A percentile compares a stretch with the other conserved stretches of the same genome.
These are phyloP conservation scores for Rhynchosporium secalis DNA, from an alignment of 2,329 filamentous ascomycete species.

Conservation along the genomic window DNA sequence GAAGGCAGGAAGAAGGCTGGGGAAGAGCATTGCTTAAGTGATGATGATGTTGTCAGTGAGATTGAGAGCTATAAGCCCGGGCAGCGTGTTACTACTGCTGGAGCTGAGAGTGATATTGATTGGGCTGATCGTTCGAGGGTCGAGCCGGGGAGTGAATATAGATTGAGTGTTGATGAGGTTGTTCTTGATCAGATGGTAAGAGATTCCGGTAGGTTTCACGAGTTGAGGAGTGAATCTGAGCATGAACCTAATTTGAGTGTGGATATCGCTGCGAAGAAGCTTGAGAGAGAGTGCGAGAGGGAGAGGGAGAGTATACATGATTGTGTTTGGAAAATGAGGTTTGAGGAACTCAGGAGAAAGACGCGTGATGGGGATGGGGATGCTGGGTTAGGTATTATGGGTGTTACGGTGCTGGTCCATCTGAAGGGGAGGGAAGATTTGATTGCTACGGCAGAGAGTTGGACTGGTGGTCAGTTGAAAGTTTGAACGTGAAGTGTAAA, in stretches of 20 bases:
- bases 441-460: conserved; percentile 25
- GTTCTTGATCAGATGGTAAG: no score
- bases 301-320: conserved; percentile 24
- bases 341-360: conserved; percentile 15
- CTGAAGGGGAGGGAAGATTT: conserved; percentile 31
- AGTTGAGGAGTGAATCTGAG: not conserved
- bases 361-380: not conserved
- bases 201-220: no score
- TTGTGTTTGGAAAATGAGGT: conserved; percentile 31
- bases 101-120: not conserved
- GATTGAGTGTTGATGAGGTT: no score
- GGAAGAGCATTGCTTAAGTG: conserved; percentile 16
- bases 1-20: conserved; percentile 1
- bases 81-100: not conserved
- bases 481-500: not conserved
- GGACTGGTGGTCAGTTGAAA: conserved; percentile 18
- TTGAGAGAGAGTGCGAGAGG: conserved; percentile 8
- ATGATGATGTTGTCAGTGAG: conserved; percentile 11
- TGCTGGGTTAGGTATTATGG: conserved; percentile 22
- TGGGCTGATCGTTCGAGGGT: not conserved
- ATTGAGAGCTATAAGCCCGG: not conserved
- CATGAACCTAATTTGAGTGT: conserved; percentile 11
- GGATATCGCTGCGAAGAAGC: conserved; percentile 8
- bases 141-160: no score
- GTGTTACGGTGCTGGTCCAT: conserved; percentile 34